phyloP scores from a whole-genome alignment of 73 alveolate genomes.

The Paramecium octaurelia region DNA sequence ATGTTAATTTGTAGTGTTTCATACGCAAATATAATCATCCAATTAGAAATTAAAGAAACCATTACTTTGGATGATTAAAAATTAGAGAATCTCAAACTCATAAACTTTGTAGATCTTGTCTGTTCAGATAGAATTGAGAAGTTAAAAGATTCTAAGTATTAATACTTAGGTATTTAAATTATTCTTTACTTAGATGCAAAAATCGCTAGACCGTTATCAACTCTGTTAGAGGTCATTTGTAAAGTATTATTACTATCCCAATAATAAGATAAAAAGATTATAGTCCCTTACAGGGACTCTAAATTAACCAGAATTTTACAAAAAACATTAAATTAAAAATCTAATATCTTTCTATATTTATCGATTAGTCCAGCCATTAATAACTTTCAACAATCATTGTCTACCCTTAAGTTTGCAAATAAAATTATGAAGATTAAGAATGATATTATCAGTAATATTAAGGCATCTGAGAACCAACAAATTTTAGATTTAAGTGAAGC shows the following conservation, averaged over 20 bases:
- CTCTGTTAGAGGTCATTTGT: neutral
- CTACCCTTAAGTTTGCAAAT: neutral
- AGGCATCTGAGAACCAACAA: neutral
- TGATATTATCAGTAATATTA: neutral
- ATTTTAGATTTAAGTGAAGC: neutral
- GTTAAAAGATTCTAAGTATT: neutral
- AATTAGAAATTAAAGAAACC: neutral
- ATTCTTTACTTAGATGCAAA: neutral
- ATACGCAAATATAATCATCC: neutral
- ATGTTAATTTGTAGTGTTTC: neutral
- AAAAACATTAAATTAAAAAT: neutral
- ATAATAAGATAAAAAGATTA: neutral
- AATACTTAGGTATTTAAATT: neutral
- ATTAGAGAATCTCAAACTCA: neutral
- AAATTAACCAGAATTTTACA: neutral
- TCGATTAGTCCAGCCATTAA: neutral
- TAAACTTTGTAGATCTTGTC: neutral
- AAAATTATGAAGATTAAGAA: neutral
- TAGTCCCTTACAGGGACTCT: neutral
- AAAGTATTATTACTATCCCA: neutral
- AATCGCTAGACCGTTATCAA: neutral
- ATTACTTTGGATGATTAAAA: neutral
- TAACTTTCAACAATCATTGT: neutral
- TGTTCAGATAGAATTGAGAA: neutral
- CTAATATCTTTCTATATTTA: neutral